phyloP scores from a whole-genome alignment of 148 eudicot species.

The Camellia lanceoleosa region DNA sequence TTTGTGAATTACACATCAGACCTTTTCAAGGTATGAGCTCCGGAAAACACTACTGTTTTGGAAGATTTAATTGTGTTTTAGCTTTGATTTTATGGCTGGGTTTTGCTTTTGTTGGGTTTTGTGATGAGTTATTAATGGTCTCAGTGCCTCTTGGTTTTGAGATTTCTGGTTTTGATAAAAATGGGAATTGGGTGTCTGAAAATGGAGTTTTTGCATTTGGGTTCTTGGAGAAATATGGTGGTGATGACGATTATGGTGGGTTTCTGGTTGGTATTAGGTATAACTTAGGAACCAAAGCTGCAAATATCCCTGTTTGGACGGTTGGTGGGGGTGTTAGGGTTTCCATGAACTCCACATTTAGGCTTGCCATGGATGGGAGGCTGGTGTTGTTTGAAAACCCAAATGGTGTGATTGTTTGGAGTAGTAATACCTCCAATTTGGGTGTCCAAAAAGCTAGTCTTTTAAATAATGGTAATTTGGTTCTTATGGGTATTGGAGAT shows the following conservation, averaged over 20 bases:
- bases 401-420: conserved; percentile 45
- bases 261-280: conserved; percentile 54
- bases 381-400: conserved; percentile 41
- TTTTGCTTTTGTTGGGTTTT: conserved; percentile 36
- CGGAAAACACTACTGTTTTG: conserved; percentile 11
- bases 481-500: conserved; percentile 34
- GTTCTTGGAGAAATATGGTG: conserved; percentile 38
- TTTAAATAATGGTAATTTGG: conserved; percentile 54
- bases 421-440: conserved; percentile 54
- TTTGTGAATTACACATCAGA: conserved; percentile 15
- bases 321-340: conserved; percentile 62
- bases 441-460: conserved; percentile 56
- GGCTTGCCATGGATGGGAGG: conserved; percentile 51
- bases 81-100: conserved; percentile 26
- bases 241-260: conserved; percentile 33
- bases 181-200: conserved; percentile 46
- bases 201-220: conserved; percentile 68
- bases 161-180: conserved; percentile 40
- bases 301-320: conserved; percentile 61
- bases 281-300: conserved; percentile 38
- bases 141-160: conserved; percentile 53
- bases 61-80: conserved; percentile 12
- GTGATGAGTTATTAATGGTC: conserved; percentile 30
- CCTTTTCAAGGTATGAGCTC: conserved; percentile 37
- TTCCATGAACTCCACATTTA: conserved; percentile 48